phyloP scores from a whole-genome alignment of 1,284 basidiomycete genomes.

The Kwoniella shivajii region DNA sequence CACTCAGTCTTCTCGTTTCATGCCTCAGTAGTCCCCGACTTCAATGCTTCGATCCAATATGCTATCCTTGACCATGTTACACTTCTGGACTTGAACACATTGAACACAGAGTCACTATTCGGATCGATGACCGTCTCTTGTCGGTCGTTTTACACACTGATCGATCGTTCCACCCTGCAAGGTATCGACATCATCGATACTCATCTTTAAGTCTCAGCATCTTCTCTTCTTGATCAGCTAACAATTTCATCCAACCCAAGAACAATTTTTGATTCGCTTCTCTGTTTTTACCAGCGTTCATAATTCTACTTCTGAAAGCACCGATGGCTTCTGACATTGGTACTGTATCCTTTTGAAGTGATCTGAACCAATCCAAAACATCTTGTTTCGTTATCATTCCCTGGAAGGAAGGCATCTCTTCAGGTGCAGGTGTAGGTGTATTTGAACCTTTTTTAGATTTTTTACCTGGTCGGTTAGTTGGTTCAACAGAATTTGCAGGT shows the following conservation, averaged over 20 bases:
- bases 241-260: conserved; percentile 25
- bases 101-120: too few relatives aligned
- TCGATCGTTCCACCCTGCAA: too few relatives aligned
- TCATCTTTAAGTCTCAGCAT: conserved; percentile 33
- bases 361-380: conserved; percentile 41
- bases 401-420: conserved; percentile 32
- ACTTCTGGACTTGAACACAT: too few relatives aligned
- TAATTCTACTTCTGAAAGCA: conserved; percentile 33
- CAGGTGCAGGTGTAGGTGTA: conserved; percentile 33
- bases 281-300: conserved; percentile 18
- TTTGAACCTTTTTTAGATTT: conserved; percentile 55
- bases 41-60: too few relatives aligned
- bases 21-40: too few relatives aligned
- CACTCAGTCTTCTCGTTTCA: too few relatives aligned
- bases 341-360: conserved; percentile 16
- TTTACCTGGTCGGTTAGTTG: conserved; percentile 17
- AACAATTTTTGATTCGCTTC: conserved; percentile 38
- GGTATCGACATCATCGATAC: too few relatives aligned
- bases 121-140: too few relatives aligned
- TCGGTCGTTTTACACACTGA: too few relatives aligned
- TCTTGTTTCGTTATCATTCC: conserved; percentile 42
- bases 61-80: background rate
- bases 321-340: conserved; percentile 32
- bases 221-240: conserved; percentile 30
- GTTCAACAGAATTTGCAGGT: conserved; percentile 10